Base-by-base conservation (phyloP, 768 basidiomycete genomes). In the Arthromyces matolae region DNA sequence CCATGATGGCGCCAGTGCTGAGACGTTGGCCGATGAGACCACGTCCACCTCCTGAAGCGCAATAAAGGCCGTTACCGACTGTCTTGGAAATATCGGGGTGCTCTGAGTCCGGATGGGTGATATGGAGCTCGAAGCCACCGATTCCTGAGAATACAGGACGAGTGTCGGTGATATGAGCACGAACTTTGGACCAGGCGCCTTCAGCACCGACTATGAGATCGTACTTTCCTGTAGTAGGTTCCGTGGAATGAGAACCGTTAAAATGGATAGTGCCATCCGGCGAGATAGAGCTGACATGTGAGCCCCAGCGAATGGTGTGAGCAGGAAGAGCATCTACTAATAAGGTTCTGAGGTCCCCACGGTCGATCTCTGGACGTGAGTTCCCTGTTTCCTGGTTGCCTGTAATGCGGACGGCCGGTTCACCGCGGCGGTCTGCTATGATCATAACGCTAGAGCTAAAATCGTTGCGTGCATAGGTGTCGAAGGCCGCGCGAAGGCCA, bases 111-210 rank as follows among this genome's bases (percentile, higher is more conserved):
- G 51, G 46, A n/a, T 51, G 19, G 1, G n/a, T 1, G 33, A 59
- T 50, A 19, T 48, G 49, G 8, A 54, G 20, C 36, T 60, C 60
- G 20, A 59, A 33, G 33, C 49, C 51, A 25, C 40, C 51, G 13
- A 64, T 54, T 7, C 69, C 71, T 10, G 62, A 59, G 54, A 70
- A 73, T 27, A 53, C 39, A 5, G 72, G 69, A 27, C 45, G 45
- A 9, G 59, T 55, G 27, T 52, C 45, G 18, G 60, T 61, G 22
- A 73, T 45, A 37, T 70, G 53, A 4, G 60, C 53, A 12, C 73
- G 69, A 7, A 69, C 59, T 46, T 60, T 62, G 13, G 69, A 71
- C 65, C 70, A 71, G 3, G 72, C 62, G 6, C 75, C 72, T 29
- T 62, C 63, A 18, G 63, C 63, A 25, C 62, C 63, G 7, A 64